These are phyloP conservation scores for Trypanosoma melophagium DNA, from an alignment of 208 protist species.

Conservation along the genomic window DNA sequence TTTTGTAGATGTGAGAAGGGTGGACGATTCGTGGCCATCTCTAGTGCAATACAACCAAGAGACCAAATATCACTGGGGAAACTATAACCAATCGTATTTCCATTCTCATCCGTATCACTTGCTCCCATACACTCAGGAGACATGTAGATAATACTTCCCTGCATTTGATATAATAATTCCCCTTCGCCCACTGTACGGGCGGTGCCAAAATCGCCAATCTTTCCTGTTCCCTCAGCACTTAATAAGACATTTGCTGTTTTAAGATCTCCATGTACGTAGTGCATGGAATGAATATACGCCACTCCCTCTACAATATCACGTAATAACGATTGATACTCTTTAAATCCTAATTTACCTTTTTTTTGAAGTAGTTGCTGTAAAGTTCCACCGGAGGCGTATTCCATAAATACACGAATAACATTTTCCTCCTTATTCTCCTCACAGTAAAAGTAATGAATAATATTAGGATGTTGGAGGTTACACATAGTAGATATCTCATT, in stretches of 20 bases:
- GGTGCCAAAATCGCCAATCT: conserved; percentile 93
- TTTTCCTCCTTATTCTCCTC: conserved; percentile 65
- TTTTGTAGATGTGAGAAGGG: conserved; percentile 82
- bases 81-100: conserved; percentile 68
- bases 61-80: conserved; percentile 88
- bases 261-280: conserved; percentile 92
- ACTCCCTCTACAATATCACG: conserved; percentile 82
- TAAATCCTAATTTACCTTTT: conserved; percentile 63
- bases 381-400: conserved; percentile 84
- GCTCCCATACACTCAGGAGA: conserved; percentile 87
- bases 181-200: conserved; percentile 58
- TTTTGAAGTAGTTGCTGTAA: conserved; percentile 62
- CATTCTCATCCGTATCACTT: conserved; percentile 74
- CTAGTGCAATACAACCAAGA: conserved; percentile 82
- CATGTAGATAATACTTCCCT: conserved; percentile 89
- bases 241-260: conserved; percentile 93
- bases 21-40: conserved; percentile 85
- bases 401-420: conserved; percentile 89
- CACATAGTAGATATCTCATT: conserved; percentile 89
- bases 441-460: conserved; percentile 94
- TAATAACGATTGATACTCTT: conserved; percentile 63
- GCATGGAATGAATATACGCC: conserved; percentile 90
- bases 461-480: conserved; percentile 91
- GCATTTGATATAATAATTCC: conserved; percentile 81
- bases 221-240: conserved; percentile 63